Evolutionary conservation across 257 asterid genomes (phyloP).

Genomic region (Plantago major): DNA sequence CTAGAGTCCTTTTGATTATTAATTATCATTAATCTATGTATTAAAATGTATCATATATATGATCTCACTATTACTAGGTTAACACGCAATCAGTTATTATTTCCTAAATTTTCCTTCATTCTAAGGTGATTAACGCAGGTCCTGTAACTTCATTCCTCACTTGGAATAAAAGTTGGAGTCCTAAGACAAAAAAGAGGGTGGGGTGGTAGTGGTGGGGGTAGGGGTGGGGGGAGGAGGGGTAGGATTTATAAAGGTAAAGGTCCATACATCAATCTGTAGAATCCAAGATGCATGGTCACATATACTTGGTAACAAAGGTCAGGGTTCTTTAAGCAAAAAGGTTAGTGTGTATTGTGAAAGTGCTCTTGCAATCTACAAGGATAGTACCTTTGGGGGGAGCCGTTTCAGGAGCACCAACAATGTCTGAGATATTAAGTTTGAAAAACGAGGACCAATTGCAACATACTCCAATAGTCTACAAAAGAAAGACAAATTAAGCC

Average conservation of each 20-base stretch:
- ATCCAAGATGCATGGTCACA: too few species aligned
- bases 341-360: not conserved
- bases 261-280: too few species aligned
- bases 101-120: not conserved
- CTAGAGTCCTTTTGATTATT: conserved; percentile 5
- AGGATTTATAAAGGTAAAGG: too few species aligned
- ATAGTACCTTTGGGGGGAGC: conserved; percentile 80
- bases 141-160: too few species aligned
- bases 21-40: conserved; percentile 2
- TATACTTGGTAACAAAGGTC: too few species aligned
- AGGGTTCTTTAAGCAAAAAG: not conserved
- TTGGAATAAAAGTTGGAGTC: too few species aligned
- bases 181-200: too few species aligned
- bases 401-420: conserved; percentile 88
- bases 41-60: not conserved
- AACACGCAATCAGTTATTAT: conserved; percentile 9
- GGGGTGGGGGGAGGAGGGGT: too few species aligned
- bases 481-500: conserved; percentile 21
- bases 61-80: not conserved
- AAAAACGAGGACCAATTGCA: conserved; percentile 92
- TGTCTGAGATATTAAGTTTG: conserved; percentile 89
- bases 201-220: too few species aligned
- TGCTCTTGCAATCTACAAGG: conserved; percentile 7
- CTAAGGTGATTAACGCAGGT: too few species aligned
- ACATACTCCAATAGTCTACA: conserved; percentile 87